Conservation (phyloP, 2,329 filamentous ascomycete species). For the Epichloe coenophiala region DNA sequence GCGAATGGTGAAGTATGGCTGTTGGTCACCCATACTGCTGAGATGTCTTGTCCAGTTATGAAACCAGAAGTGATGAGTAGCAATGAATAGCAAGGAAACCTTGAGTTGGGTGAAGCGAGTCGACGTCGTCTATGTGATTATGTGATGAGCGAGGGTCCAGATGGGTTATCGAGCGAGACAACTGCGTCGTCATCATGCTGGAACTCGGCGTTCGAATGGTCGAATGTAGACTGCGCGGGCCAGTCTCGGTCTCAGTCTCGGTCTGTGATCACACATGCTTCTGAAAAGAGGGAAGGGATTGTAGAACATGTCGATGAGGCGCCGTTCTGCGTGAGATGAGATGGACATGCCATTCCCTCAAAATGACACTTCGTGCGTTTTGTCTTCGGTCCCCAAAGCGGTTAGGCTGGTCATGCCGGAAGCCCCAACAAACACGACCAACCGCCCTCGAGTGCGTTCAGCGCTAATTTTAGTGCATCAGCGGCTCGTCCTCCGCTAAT, state of each 20-base stretch:
- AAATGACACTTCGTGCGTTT: not conserved
- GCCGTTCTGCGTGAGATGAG: not conserved
- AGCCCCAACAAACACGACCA: too few species aligned
- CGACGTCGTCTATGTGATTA: not conserved
- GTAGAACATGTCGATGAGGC: not conserved
- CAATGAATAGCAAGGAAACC: not conserved
- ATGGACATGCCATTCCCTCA: too few species aligned
- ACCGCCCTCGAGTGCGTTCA: too few species aligned
- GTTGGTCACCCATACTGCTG: constrained; percentile 26
- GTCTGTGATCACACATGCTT: not conserved
- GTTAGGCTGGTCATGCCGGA: constrained; percentile 3
- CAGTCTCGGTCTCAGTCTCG: not conserved
- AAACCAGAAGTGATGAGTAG: not conserved
- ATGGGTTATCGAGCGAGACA: not conserved
- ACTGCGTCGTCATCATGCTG: not conserved
- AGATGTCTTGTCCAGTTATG: not conserved
- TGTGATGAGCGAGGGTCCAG: not conserved
- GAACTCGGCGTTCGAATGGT: not conserved
- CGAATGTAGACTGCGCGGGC: not conserved
- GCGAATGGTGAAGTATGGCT: constrained; percentile 40
- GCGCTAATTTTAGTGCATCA: too few species aligned
- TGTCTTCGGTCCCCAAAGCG: constrained; percentile 11
- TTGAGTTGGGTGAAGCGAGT: not conserved
- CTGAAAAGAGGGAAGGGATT: not conserved
- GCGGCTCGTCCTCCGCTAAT: too few species aligned